Percentiles rank a stretch among this genome's conserved stretches.
phyloP scores from a whole-genome alignment of 2,329 filamentous ascomycete species.

The Cladosporium sp. region DNA sequence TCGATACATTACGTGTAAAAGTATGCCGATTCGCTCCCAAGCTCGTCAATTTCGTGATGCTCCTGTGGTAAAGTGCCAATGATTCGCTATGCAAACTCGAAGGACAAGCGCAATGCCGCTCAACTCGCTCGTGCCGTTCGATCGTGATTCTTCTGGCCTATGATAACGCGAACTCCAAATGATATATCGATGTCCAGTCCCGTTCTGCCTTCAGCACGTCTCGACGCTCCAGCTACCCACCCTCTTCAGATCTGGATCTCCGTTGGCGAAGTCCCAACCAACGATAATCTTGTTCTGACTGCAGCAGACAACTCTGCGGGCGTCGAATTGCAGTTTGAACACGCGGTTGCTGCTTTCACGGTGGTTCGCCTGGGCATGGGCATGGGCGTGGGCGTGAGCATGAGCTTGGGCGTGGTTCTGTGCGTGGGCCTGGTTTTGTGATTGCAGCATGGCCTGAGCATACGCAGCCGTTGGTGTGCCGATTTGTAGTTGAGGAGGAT shows the following conservation, averaged over 20 bases:
- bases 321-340: conserved; percentile 96
- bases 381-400: conserved; percentile 33
- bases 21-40: background rate
- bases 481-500: background rate
- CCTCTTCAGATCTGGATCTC: conserved; percentile 59
- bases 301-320: conserved; percentile 87
- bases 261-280: conserved; percentile 95
- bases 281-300: conserved; percentile 89
- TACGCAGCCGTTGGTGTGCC: background rate
- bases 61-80: too few species aligned
- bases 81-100: too few species aligned
- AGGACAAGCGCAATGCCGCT: too few species aligned
- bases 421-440: background rate
- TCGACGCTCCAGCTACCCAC: conserved; percentile 31
- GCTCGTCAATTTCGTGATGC: too few species aligned
- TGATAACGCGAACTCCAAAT: background rate
- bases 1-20: background rate
- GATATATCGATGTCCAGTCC: too few species aligned
- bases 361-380: conserved; percentile 13
- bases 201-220: conserved; percentile 16
- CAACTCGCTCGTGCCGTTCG: background rate
- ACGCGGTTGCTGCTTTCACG: conserved; percentile 57
- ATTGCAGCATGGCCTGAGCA: background rate
- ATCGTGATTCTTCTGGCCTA: background rate
- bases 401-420: conserved; percentile 3